Evolutionary conservation across 1,284 basidiomycete genomes (phyloP).

Genomic region (Apiotrichum porosum): DNA sequence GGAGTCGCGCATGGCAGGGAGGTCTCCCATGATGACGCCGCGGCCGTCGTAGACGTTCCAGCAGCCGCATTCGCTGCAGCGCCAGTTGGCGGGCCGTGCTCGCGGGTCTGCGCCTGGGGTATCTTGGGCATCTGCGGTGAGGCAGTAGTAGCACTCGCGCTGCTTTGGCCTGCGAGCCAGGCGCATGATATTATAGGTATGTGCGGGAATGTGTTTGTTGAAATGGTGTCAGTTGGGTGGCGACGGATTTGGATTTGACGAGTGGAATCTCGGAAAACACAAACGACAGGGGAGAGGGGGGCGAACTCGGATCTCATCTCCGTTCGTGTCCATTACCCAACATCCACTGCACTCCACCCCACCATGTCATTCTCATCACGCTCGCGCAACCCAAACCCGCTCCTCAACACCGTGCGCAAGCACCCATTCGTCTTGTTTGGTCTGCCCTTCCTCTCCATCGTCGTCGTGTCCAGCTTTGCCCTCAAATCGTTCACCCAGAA

Average conservation of each 20-base stretch:
- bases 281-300: too few species aligned
- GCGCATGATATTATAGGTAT: not conserved
- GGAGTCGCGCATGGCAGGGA: slow-evolving; percentile 81
- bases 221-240: not conserved
- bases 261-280: too few species aligned
- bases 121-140: slow-evolving; percentile 17
- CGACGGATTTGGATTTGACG: too few species aligned
- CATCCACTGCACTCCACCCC: not conserved
- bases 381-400: slow-evolving; percentile 49
- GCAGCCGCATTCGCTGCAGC: slow-evolving; percentile 40
- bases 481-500: slow-evolving; percentile 82
- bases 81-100: slow-evolving; percentile 26
- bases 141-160: slow-evolving; percentile 43
- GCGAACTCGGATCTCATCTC: not conserved
- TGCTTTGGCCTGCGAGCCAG: too few species aligned
- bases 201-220: not conserved
- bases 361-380: slow-evolving; percentile 62
- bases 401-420: slow-evolving; percentile 36
- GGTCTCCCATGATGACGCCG: slow-evolving; percentile 72
- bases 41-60: slow-evolving; percentile 43
- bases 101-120: not conserved
- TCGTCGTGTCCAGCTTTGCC: slow-evolving; percentile 83
- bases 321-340: not conserved
- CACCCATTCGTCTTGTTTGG: slow-evolving; percentile 63
- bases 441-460: slow-evolving; percentile 76